These are phyloP conservation scores for Yarrowia sp. DNA, from an alignment of 805 yeast species.

Conservation along the genomic window DNA sequence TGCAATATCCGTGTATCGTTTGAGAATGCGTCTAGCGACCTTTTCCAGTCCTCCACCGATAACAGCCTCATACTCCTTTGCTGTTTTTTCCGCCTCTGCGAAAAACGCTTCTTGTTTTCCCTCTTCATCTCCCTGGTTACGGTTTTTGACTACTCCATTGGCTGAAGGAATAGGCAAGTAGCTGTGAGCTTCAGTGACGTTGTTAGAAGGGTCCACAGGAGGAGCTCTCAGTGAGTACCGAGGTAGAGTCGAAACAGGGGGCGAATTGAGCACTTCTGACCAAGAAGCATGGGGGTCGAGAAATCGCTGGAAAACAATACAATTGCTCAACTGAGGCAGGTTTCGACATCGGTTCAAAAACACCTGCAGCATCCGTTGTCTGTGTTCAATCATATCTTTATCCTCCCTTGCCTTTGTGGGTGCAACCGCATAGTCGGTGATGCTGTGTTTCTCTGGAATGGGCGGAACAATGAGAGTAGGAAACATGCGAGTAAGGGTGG, in stretches of 20 bases:
- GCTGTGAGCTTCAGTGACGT: conserved; percentile 58
- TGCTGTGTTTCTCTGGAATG: conserved; percentile 80
- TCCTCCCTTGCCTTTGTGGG: conserved; percentile 48
- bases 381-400: conserved; percentile 52
- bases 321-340: conserved; percentile 54
- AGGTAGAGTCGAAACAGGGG: conserved; percentile 56
- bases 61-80: conserved; percentile 48
- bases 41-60: conserved; percentile 53
- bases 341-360: conserved; percentile 74
- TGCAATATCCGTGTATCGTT: conserved; percentile 57
- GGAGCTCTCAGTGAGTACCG: conserved; percentile 55
- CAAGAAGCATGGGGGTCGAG: conserved; percentile 83
- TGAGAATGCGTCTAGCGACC: conserved; percentile 54
- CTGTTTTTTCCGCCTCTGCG: conserved; percentile 44
- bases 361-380: conserved; percentile 70
- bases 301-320: conserved; percentile 69
- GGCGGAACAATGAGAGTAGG: conserved; percentile 90
- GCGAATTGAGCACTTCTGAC: conserved; percentile 65
- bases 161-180: conserved; percentile 61
- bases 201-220: conserved; percentile 53
- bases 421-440: conserved; percentile 48
- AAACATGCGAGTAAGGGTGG: conserved; percentile 63
- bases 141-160: conserved; percentile 39
- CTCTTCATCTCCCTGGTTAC: conserved; percentile 34
- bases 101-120: conserved; percentile 45